phyloP scores from a whole-genome alignment of 2,329 filamentous ascomycete genomes.

The Venturia aucupariae region DNA sequence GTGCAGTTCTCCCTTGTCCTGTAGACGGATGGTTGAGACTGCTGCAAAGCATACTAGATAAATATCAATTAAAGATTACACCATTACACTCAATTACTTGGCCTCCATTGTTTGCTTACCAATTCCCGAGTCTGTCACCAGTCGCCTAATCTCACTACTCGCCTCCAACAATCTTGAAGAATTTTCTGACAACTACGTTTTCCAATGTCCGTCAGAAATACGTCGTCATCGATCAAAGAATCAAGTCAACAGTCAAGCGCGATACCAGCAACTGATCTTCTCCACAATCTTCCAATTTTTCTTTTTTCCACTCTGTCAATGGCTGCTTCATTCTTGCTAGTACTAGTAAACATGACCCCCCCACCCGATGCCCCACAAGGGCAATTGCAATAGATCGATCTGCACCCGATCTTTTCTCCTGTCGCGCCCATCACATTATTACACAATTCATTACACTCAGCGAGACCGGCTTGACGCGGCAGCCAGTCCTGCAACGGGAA shows the following conservation, averaged over 20 bases:
- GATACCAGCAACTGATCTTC: neutral
- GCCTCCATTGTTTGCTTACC: neutral
- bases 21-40: conserved; percentile 8
- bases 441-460: neutral
- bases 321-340: neutral
- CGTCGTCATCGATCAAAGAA: neutral
- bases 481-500: neutral
- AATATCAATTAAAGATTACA: neutral
- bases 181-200: neutral
- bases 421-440: neutral
- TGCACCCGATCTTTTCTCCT: neutral
- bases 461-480: neutral
- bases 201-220: neutral
- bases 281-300: neutral
- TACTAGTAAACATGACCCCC: neutral
- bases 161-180: neutral
- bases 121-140: neutral
- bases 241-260: neutral
- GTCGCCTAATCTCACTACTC: neutral
- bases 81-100: neutral
- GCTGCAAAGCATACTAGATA: neutral
- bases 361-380: neutral
- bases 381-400: neutral
- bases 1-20: conserved; percentile 8
- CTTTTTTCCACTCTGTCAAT: neutral